A percentile compares a stretch with the other conserved stretches of the same genome.
Conservation (phyloP, 306 rosid species). For the Delonix regia region DNA sequence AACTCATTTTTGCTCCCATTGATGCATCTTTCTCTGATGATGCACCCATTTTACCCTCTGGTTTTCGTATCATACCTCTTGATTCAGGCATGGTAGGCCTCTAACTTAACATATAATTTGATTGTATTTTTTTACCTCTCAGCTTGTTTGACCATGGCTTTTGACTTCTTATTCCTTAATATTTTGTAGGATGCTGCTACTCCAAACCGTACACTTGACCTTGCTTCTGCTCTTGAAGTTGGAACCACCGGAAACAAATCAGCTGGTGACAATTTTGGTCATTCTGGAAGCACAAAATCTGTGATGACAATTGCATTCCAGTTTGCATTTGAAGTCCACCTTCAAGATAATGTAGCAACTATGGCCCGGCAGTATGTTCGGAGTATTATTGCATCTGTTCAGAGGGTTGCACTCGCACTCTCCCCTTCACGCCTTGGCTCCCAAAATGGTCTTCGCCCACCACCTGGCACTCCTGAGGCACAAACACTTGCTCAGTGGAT, state of each 20-base stretch:
- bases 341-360: slow-evolving; percentile 81
- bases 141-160: slow-evolving; percentile 10
- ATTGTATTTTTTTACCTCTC: not conserved
- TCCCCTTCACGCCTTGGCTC: slow-evolving; percentile 79
- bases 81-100: slow-evolving; percentile 67
- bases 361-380: slow-evolving; percentile 96
- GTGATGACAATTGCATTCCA: slow-evolving; percentile 99
- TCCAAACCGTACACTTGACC: slow-evolving; percentile 96
- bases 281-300: slow-evolving; percentile 76
- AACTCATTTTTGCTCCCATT: slow-evolving; percentile 94
- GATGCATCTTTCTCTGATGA: slow-evolving; percentile 97
- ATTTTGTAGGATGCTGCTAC: slow-evolving; percentile 72
- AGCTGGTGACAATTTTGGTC: slow-evolving; percentile 61
- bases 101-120: not conserved
- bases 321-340: slow-evolving; percentile 88
- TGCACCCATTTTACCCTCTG: slow-evolving; percentile 94
- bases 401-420: slow-evolving; percentile 94
- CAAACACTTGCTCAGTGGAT: slow-evolving; percentile 90
- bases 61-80: slow-evolving; percentile 93
- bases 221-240: slow-evolving; percentile 94
- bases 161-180: slow-evolving; percentile 8
- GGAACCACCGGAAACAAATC: slow-evolving; percentile 76
- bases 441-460: slow-evolving; percentile 60
- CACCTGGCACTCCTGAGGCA: slow-evolving; percentile 93
- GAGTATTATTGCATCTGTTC: slow-evolving; percentile 90